Base-by-base conservation (phyloP, 2,329 filamentous ascomycete genomes). In the Epichloe uncinata region DNA sequence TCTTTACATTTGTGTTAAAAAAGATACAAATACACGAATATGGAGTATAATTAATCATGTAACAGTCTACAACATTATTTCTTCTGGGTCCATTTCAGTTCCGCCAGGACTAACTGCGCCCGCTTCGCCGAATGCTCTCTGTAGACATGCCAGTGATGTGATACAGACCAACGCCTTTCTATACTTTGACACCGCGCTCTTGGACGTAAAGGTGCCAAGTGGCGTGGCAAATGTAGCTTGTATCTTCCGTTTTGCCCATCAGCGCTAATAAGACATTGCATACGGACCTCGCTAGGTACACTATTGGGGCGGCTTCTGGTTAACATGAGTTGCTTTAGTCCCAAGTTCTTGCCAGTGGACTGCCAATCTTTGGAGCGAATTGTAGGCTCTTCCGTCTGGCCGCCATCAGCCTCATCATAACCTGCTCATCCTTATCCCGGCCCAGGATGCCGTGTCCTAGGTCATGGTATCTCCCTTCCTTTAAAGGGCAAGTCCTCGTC, bases 351-450 rank as follows among this genome's bases (percentile, higher is more conserved):
- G 79, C 75, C 57, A 90, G 67, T 2, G 85, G 86, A 63, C 85
- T 90, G 16, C 77, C 82, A 51, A 87, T 69, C 66, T 85, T 84
- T 33, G 85, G 86, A 34, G 84, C 84, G 69, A 82, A 88, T 60
- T 87, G 84, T 64, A 88, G 63, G 60, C 84, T 91, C 76, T 87
- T 88, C 53, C 86, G 74, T 53, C 85, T 73, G 0, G 84, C 85
- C 11, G 82, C 80, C 73, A 86, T 79, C 53, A 90, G 68, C 45
- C 81, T 73, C 65, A 78, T 73, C 53, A 80, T 68, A 50, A 85
- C 71, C 18, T 69, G 70, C 58, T 77, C 70, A 58, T 82, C 75
- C 64, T 77, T 77, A 47, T 75, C 69, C 46, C 63, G 66, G 50
- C 64, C 66, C 50, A 80, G 60, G 4, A 77, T 62, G 0, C 70